Percentiles rank a stretch among this genome's conserved stretches.
phyloP scores from a whole-genome alignment of 2,329 filamentous ascomycete species.

The Monilinia laxa region DNA sequence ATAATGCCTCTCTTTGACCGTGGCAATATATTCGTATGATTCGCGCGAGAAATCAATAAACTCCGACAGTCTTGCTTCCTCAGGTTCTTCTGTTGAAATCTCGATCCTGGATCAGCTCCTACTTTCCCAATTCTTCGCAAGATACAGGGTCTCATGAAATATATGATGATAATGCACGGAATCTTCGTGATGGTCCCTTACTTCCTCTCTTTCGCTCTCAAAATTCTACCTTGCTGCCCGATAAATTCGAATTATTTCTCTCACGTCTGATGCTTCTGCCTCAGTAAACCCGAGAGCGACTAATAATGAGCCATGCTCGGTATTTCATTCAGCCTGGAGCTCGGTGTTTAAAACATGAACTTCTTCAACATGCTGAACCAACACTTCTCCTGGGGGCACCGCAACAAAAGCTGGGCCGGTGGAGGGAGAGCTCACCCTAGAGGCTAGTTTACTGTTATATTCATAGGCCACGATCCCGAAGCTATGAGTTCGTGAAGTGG shows the following conservation, averaged over 20 bases:
- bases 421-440: background rate
- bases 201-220: background rate
- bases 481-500: background rate
- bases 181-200: background rate
- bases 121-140: background rate
- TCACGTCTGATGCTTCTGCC: no score
- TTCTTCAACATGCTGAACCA: background rate
- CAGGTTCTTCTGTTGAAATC: background rate
- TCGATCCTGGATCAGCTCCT: background rate
- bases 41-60: background rate
- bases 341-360: background rate
- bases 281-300: no score
- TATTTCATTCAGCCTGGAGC: background rate
- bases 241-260: background rate
- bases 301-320: background rate
- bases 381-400: background rate
- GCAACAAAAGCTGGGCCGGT: background rate
- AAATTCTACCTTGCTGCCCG: background rate
- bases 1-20: background rate
- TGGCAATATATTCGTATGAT: background rate
- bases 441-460: background rate
- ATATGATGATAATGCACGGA: background rate
- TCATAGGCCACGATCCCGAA: background rate
- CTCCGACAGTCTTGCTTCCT: background rate
- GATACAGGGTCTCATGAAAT: background rate